Evolutionary conservation across 768 basidiomycete genomes (phyloP), one percentile per base, ranked within the genome.

Genomic region (Boletus rex-veris): DNA sequence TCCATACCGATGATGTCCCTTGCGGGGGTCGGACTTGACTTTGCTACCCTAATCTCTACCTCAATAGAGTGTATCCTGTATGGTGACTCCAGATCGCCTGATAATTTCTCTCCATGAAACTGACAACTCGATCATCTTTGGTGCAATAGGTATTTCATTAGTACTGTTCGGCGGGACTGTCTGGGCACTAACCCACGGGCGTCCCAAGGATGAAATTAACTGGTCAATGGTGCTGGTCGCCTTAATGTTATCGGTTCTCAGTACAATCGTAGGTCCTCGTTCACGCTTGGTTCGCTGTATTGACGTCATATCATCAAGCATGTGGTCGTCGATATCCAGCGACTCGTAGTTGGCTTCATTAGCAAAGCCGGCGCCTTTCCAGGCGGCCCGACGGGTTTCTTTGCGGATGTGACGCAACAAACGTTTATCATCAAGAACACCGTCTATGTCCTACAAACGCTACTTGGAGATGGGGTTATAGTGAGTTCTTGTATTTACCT

Each of bases 341-440:
- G 69, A 28, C 45, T 70, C 3, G n/a, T 61, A 39, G 50, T 59
- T 12, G 71, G 69, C 7, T 63, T 73, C n/a, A 47, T 68, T 24
- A 40, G 19, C 33, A 39, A 62, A 44, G 57, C 65, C 9, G 49
- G 53, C 24, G 59, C 24, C 9, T 53, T 53, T 21, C 62, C 64
- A 6, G 65, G 65, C 0, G 71, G 70, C 9, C 65, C 72, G 3
- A 9, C 48, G 8, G 62, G 48, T 4, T 73, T 65, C 52, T 71
- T 73, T 54, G 62, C 61, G 4, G 63, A 68, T 45, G 48, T 54
- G 6, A 62, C 60, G 40, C 60, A 72, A 24, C 54, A 36, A 18
- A 67, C 70, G 1, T 71, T 70, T 46, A 45, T 73, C 21, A 60
- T 68, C 52, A 72, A 72, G 49, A 67, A 49, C 33, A 52, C 41